Evolutionary conservation across 2,329 filamentous ascomycete genomes (phyloP).

Genomic region (Colletotrichum eremochloae): DNA sequence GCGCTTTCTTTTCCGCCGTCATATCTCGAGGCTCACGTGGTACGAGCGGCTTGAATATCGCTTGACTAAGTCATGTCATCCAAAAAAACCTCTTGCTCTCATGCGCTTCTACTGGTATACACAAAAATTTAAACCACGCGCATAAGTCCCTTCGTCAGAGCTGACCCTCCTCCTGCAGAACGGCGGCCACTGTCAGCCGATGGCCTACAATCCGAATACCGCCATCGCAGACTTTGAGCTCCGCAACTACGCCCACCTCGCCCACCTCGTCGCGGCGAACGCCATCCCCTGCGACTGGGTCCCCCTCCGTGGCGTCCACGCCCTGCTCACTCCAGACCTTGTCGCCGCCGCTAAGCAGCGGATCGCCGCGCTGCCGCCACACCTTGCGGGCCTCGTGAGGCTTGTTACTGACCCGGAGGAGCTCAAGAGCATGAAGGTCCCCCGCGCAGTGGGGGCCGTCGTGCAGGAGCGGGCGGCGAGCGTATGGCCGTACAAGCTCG

Average conservation of each 20-base stretch:
- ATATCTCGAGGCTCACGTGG: neutral
- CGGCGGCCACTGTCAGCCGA: slow-evolving; percentile 81
- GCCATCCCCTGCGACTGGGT: slow-evolving; percentile 79
- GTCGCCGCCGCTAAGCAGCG: slow-evolving; percentile 65
- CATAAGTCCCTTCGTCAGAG: neutral
- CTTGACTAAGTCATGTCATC: neutral
- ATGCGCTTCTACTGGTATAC: neutral
- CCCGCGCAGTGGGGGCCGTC: slow-evolving; percentile 72
- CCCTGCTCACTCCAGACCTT: slow-evolving; percentile 68
- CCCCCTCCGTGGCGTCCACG: slow-evolving; percentile 72
- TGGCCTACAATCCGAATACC: slow-evolving; percentile 71
- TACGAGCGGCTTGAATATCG: neutral
- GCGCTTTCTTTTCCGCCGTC: slow-evolving; percentile 4
- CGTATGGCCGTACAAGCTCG: slow-evolving; percentile 88
- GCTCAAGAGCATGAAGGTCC: slow-evolving; percentile 67
- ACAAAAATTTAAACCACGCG: neutral
- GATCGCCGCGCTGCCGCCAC: slow-evolving; percentile 69
- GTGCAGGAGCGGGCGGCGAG: slow-evolving; percentile 75
- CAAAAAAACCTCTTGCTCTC: neutral
- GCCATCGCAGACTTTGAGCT: slow-evolving; percentile 80
- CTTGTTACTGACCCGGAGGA: slow-evolving; percentile 55
- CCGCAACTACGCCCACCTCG: slow-evolving; percentile 73
- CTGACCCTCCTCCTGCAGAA: slow-evolving; percentile 60
- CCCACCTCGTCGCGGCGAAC: slow-evolving; percentile 67
- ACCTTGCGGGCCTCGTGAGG: slow-evolving; percentile 64